Evolutionary conservation across 1,284 basidiomycete species (phyloP), one percentile per base, ranked within the genome.

Genomic region (Moesziomyces parantarcticus): DNA sequence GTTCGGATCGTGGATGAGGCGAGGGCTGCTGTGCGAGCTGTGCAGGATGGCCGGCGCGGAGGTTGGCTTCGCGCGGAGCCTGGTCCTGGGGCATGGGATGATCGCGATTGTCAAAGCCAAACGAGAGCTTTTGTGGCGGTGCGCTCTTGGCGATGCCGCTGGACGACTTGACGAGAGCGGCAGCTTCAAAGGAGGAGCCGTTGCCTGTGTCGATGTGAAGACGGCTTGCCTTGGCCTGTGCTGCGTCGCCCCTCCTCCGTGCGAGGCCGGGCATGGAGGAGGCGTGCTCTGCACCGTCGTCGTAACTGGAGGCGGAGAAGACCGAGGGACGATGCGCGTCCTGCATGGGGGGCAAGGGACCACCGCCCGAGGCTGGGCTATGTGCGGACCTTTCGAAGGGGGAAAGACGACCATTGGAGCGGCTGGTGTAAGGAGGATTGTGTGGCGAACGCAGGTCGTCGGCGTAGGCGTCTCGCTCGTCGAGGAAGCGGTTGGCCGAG

Each of bases 71-170:
- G 48, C 55, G 51, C 7, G 51, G 64, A 50, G 46, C 56, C 44
- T 60, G 61, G 13, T 66, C 54, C 47, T 66, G 57, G 48, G 71
- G 58, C 58, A 68, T 7, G 23, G 65, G 39, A 25, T 67, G 55
- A 22, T 51, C 52, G 23, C 62, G 67, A 42, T 55, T 62, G 49
- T 75, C 75, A 11, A 54, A 43, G 18, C 68, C 67, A 32, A 81
- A 83, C 0, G 67, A 65, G 20, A 68, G 69, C 69, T 83, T 80
- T 23, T 80, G 73, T 18, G 81, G 76, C 5, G 81, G 81, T 1
- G 81, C 81, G 46, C 77, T 79, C 45, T 66, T 68, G n/a, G 79
- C 72, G 13, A 70, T 62, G 25, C 56, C 58, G 20, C 39, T 39
- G n/a, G 57, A 51, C 22, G 49, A 54, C 16, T 47, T 54, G 45